These are phyloP conservation scores for Avena eriantha DNA, from an alignment of 176 grass and related monocot species.

Conservation along the genomic window DNA sequence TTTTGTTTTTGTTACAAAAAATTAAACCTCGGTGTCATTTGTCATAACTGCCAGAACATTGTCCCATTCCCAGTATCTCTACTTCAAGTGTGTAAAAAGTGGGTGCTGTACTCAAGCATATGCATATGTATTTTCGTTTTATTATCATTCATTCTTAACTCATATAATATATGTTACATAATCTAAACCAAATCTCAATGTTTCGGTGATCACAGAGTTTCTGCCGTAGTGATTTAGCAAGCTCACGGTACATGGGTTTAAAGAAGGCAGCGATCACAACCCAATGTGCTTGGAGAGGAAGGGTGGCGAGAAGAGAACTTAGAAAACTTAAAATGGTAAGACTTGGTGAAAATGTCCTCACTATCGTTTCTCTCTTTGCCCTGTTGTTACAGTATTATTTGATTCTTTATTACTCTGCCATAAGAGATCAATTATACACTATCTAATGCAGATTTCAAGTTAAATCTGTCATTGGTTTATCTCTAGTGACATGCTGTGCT, in stretches of 20 bases:
- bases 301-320: constrained; percentile 85
- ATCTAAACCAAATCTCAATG: constrained; percentile 40
- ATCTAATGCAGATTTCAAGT: not conserved
- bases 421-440: constrained; percentile 24
- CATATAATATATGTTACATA: constrained; percentile 36
- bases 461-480: constrained; percentile 25
- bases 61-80: constrained; percentile 17
- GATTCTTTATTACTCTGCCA: not conserved
- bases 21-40: constrained; percentile 11
- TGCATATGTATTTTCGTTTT: constrained; percentile 12
- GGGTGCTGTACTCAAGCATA: not conserved
- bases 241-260: constrained; percentile 61
- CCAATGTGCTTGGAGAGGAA: constrained; percentile 96
- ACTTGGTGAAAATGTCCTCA: constrained; percentile 8
- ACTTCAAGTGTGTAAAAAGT: constrained; percentile 33
- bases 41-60: not conserved
- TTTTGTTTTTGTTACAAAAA: constrained; percentile 10
- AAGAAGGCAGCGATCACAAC: constrained; percentile 81
- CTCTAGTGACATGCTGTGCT: constrained; percentile 6
- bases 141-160: constrained; percentile 23
- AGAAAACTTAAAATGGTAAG: constrained; percentile 96
- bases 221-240: constrained; percentile 67
- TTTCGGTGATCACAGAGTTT: constrained; percentile 60
- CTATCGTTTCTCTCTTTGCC: constrained; percentile 14
- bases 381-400: constrained; percentile 32